Evolutionary conservation across 2,329 filamentous ascomycete genomes (phyloP).

Genomic region (Aspergillus ibericus): DNA sequence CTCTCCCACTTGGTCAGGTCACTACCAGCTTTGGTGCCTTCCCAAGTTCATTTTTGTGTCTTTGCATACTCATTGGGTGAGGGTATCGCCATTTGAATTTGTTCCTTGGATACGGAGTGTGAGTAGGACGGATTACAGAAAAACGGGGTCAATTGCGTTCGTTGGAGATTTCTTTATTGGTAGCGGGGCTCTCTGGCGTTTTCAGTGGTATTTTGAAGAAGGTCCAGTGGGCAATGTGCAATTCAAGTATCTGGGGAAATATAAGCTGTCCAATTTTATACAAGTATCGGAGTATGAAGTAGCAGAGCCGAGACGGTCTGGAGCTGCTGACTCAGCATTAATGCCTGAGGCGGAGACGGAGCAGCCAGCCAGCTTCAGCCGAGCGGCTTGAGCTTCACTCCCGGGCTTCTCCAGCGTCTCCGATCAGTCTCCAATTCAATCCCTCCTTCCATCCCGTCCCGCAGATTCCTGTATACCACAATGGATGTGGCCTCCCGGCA

Average conservation of each 20-base stretch:
- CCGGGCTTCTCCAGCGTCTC: constrained; percentile 12
- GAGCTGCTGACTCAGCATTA: constrained; percentile 9
- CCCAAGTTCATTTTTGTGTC: neutral
- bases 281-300: neutral
- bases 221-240: neutral
- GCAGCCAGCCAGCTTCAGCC: constrained; percentile 17
- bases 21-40: constrained; percentile 1
- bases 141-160: neutral
- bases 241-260: neutral
- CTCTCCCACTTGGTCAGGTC: neutral
- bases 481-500: constrained; percentile 43
- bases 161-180: neutral
- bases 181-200: neutral
- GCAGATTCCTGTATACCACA: constrained; percentile 10
- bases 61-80: neutral
- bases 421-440: constrained; percentile 3
- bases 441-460: neutral
- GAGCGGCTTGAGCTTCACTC: constrained; percentile 17
- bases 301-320: neutral
- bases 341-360: constrained; percentile 29
- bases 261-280: no score
- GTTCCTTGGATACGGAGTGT: neutral
- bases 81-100: neutral
- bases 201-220: neutral
- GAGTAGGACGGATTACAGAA: neutral